A percentile compares a stretch with the other conserved stretches of the same genome.
These are phyloP conservation scores for Thielaviopsis cerberus DNA, from an alignment of 2,329 filamentous ascomycete species.

Conservation along the genomic window DNA sequence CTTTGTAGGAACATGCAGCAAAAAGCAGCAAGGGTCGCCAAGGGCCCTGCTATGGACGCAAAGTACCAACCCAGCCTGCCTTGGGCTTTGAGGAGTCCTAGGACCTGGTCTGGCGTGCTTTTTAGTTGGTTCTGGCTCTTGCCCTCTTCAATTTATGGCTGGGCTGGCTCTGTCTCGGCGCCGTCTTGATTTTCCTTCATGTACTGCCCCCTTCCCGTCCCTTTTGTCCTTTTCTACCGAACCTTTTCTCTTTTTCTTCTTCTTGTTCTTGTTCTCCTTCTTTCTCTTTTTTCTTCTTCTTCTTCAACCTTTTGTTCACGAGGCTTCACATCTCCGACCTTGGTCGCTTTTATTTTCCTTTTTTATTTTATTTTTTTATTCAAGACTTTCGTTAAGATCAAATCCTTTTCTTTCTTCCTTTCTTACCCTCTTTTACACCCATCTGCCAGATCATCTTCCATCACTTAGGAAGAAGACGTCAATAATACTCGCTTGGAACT, in stretches of 20 bases:
- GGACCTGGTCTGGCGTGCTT: not conserved
- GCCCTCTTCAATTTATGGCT: not conserved
- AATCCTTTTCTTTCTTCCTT: constrained; percentile 13
- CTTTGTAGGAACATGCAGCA: not conserved
- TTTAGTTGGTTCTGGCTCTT: not conserved
- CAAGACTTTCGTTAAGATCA: constrained; percentile 17
- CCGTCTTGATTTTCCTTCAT: constrained; percentile 13
- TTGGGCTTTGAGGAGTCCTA: not conserved
- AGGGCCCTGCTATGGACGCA: not conserved
- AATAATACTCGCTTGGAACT: constrained; percentile 11
- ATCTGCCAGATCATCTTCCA: constrained; percentile 6
- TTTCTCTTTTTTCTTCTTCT: constrained; percentile 16
- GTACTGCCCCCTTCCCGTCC: constrained; percentile 8
- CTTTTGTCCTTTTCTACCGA: constrained; percentile 13
- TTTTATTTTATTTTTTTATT: constrained; percentile 14
- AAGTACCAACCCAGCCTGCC: not conserved
- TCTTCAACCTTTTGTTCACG: constrained; percentile 12
- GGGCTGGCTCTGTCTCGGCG: constrained; percentile 8
- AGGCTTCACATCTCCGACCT: constrained; percentile 6
- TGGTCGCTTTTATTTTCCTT: constrained; percentile 15
- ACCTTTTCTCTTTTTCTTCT: constrained; percentile 14
- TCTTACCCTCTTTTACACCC: not conserved
- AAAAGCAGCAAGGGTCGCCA: not conserved
- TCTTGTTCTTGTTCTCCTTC: constrained; percentile 15
- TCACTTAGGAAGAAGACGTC: constrained; percentile 9